phyloP scores from a whole-genome alignment of 2,329 filamentous ascomycete species.

The Ascochyta lentis region DNA sequence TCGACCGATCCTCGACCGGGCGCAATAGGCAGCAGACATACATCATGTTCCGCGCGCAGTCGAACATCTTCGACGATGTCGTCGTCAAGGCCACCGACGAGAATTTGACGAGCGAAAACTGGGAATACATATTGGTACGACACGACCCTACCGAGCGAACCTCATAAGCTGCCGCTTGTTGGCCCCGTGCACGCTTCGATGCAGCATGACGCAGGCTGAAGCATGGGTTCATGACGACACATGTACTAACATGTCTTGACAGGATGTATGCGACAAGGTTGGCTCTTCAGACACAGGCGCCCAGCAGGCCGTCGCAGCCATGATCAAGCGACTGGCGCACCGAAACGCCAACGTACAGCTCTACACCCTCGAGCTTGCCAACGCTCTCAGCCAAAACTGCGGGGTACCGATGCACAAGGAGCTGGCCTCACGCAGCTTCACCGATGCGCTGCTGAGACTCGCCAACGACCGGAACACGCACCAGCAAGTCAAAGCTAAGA shows the following conservation, averaged over 20 bases:
- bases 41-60: slow-evolving; percentile 60
- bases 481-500: slow-evolving; percentile 95
- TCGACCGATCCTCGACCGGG: neutral
- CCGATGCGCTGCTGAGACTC: slow-evolving; percentile 87
- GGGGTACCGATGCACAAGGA: slow-evolving; percentile 86
- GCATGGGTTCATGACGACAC: neutral
- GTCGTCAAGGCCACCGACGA: slow-evolving; percentile 92
- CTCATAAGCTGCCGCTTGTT: neutral
- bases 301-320: slow-evolving; percentile 84
- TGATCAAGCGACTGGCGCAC: slow-evolving; percentile 91
- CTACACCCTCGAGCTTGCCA: slow-evolving; percentile 88
- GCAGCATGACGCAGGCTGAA: neutral
- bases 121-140: slow-evolving; percentile 70
- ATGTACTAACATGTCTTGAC: slow-evolving; percentile 3
- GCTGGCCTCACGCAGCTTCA: slow-evolving; percentile 89
- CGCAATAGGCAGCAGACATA: slow-evolving; percentile 23
- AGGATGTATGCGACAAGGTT: slow-evolving; percentile 69
- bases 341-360: slow-evolving; percentile 96
- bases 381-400: slow-evolving; percentile 91
- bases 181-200: too few species aligned
- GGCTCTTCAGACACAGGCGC: slow-evolving; percentile 62
- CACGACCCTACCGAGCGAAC: neutral
- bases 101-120: slow-evolving; percentile 87
- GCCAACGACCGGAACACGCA: slow-evolving; percentile 95
- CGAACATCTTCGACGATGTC: slow-evolving; percentile 74